A percentile compares a stretch with the other conserved stretches of the same genome.
Conservation (phyloP, 2,329 filamentous ascomycete genomes). For the Botryotinia convoluta region DNA sequence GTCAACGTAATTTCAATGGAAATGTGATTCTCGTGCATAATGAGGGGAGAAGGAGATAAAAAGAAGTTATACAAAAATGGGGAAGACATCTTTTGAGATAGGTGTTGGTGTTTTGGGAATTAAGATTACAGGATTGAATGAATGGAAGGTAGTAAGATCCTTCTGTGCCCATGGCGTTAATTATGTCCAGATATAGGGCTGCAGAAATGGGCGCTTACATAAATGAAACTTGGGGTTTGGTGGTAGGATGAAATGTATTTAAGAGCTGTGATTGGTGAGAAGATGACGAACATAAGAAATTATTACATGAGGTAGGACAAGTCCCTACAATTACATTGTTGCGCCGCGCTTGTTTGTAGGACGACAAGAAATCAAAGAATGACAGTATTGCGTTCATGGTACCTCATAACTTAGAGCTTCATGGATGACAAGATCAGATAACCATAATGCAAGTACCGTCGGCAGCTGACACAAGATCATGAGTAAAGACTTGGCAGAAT, state of each 20-base stretch:
- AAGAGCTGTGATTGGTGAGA: background rate
- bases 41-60: background rate
- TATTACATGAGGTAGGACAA: background rate
- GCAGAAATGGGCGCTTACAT: slow-evolving; percentile 13
- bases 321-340: background rate
- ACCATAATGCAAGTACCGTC: background rate
- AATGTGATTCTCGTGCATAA: background rate
- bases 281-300: background rate
- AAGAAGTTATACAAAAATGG: slow-evolving; percentile 8
- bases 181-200: slow-evolving; percentile 6
- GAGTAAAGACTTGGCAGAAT: background rate
- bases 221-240: slow-evolving; percentile 8
- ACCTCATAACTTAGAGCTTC: background rate
- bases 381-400: background rate
- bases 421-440: background rate
- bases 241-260: background rate
- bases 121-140: slow-evolving; percentile 15
- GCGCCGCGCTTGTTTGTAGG: background rate
- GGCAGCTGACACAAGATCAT: background rate
- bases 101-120: slow-evolving; percentile 4
- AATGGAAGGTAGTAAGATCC: slow-evolving; percentile 7
- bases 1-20: background rate
- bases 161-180: background rate
- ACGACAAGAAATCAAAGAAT: background rate
- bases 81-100: background rate